Conservation (phyloP, 441 rosid genomes). For the Populus tomentosa region DNA sequence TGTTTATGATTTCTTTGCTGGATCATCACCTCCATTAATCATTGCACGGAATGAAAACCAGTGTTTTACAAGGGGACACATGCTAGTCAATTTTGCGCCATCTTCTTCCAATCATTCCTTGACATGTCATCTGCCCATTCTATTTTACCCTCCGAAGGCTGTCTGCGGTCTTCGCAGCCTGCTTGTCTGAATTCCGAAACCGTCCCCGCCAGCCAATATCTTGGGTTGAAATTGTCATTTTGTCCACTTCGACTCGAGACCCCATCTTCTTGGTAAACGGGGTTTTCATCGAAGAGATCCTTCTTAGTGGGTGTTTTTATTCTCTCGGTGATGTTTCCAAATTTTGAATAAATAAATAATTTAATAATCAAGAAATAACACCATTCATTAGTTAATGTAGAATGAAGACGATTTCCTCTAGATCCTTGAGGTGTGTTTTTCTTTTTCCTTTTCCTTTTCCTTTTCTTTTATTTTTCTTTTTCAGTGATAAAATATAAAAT, state of each 20-base stretch:
- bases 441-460: too few relatives aligned
- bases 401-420: too few relatives aligned
- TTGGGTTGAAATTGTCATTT: slow-evolving; percentile 1
- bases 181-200: slow-evolving; percentile 1
- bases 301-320: too few relatives aligned
- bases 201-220: background rate
- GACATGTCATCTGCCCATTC: slow-evolving; percentile 4
- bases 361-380: too few relatives aligned
- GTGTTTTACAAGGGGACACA: slow-evolving; percentile 12
- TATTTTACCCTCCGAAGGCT: background rate
- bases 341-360: too few relatives aligned
- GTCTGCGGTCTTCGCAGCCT: slow-evolving; percentile 4
- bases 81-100: slow-evolving; percentile 11
- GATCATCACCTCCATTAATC: slow-evolving; percentile 38
- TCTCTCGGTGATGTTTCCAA: too few relatives aligned
- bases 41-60: slow-evolving; percentile 33
- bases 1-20: slow-evolving; percentile 22
- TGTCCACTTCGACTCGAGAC: slow-evolving; percentile 2
- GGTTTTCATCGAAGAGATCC: background rate
- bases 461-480: too few relatives aligned
- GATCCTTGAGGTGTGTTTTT: too few relatives aligned
- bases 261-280: background rate
- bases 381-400: too few relatives aligned
- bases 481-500: too few relatives aligned
- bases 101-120: slow-evolving; percentile 4